Evolutionary conservation across 768 basidiomycete species (phyloP), one percentile per base, ranked within the genome.

Genomic region (Hirschioporus abietinus): DNA sequence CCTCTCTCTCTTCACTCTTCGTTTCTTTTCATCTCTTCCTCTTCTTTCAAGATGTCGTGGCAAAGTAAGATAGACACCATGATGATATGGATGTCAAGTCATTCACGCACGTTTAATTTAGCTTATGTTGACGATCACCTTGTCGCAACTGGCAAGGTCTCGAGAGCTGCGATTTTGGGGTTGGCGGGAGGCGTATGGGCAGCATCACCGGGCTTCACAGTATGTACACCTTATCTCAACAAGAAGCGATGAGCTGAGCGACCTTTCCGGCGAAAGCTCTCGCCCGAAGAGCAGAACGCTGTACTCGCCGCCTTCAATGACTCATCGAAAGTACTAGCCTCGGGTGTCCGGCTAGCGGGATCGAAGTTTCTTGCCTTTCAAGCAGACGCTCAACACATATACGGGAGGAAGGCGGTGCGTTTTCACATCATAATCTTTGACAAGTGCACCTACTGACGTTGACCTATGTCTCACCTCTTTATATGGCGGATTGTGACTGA

Each of bases 111-210:
- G 42, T 52, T 36, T 10, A 71, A 35, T 27, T 30, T 73, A 95
- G 93, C 83, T 68, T 93, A 93, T 79, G 90, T 95, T 77, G 91
- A 95, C 76, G 81, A 79, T 73, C 87, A 92, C 76, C 86, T 96
- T 66, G 76, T 96, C 71, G 91, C 86, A 36, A 88, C 79, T 68
- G 87, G 86, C 70, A 92, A 87, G 78, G 79, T 96, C 73, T n/a
- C 79, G 26, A 83, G 84, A 72, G 95, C 93, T 52, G 93, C 93
- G 34, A 89, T 92, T 73, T 59, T 94, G 62, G 93, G 92, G 58
- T 82, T 79, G 65, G 73, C 82, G 70, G 92, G 92, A 63, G 92
- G 93, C 63, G 82, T 92, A 7, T 95, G 93, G 93, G 92, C 91
- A 12, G 65, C 78, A 0, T 83, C 84, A 5, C 1, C 81, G 3